Evolutionary conservation across 441 rosid species (phyloP).

Genomic region (Jatropha multifida): DNA sequence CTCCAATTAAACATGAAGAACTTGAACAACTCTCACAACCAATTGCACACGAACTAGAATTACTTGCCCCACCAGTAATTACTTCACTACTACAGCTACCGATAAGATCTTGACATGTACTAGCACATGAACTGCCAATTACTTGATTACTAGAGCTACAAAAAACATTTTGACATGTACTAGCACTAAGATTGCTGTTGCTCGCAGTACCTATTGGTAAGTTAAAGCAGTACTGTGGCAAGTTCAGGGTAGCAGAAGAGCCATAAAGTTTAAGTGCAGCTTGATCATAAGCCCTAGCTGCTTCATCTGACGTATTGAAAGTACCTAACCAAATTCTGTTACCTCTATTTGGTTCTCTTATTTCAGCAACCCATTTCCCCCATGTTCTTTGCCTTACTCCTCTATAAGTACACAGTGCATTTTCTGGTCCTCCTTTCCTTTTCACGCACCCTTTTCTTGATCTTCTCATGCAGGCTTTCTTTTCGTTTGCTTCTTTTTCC

Average conservation of each 20-base stretch:
- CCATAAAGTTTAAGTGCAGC: slow-evolving; percentile 83
- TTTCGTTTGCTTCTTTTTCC: slow-evolving; percentile 23
- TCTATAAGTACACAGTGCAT: slow-evolving; percentile 75
- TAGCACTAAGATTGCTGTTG: background rate
- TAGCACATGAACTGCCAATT: background rate
- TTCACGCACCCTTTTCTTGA: slow-evolving; percentile 95
- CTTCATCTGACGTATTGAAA: slow-evolving; percentile 67
- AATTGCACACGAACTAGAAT: background rate
- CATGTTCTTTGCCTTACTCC: slow-evolving; percentile 93
- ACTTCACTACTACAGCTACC: background rate
- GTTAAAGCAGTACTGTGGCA: slow-evolving; percentile 28
- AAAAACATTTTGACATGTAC: background rate
- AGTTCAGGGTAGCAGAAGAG: slow-evolving; percentile 60
- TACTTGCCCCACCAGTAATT: background rate
- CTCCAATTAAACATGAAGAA: slow-evolving; percentile 4
- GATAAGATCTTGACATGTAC: background rate
- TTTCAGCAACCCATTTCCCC: slow-evolving; percentile 98
- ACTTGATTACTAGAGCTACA: background rate
- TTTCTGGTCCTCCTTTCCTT: slow-evolving; percentile 95
- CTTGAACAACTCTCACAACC: slow-evolving; percentile 1
- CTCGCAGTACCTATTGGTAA: background rate
- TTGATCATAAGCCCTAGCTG: slow-evolving; percentile 77
- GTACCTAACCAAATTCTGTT: slow-evolving; percentile 92
- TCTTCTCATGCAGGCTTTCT: slow-evolving; percentile 55
- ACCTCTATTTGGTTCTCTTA: slow-evolving; percentile 80